These are phyloP conservation scores for Bullera alba DNA, from an alignment of 768 basidiomycete genomes.

Conservation along the genomic window DNA sequence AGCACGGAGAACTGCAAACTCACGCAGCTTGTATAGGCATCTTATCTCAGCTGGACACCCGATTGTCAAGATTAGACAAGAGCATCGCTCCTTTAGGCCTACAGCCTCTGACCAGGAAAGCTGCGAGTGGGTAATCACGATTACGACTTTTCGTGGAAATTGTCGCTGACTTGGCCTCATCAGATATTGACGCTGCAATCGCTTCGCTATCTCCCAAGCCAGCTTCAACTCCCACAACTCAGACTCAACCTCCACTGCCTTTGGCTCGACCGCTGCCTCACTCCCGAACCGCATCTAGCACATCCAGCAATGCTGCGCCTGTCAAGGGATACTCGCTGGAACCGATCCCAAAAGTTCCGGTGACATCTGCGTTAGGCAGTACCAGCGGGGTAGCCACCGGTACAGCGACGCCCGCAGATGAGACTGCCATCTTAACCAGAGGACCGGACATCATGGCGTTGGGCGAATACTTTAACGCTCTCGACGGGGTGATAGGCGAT, in stretches of 20 bases:
- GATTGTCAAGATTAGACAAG: slow-evolving; percentile 41
- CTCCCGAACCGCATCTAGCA: slow-evolving; percentile 3
- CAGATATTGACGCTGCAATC: slow-evolving; percentile 35
- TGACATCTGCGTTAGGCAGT: slow-evolving; percentile 4
- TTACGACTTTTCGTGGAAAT: background rate
- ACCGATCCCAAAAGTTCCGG: slow-evolving; percentile 18
- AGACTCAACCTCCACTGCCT: background rate
- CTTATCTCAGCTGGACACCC: slow-evolving; percentile 37
- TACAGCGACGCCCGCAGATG: slow-evolving; percentile 30
- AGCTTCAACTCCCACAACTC: slow-evolving; percentile 2
- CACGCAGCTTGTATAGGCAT: slow-evolving; percentile 19
- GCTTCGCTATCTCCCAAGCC: slow-evolving; percentile 2
- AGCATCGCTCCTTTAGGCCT: slow-evolving; percentile 43
- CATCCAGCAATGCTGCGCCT: slow-evolving; percentile 1
- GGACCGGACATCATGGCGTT: slow-evolving; percentile 41
- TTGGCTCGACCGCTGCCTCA: background rate
- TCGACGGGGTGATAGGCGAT: slow-evolving; percentile 35
- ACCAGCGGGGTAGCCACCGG: slow-evolving; percentile 1
- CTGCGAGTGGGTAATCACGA: slow-evolving; percentile 31
- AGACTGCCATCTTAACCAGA: slow-evolving; percentile 33
- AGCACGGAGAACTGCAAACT: too few relatives aligned
- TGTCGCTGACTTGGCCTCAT: background rate
- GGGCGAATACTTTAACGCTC: slow-evolving; percentile 34
- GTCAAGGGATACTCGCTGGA: slow-evolving; percentile 24
- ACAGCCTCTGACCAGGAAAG: slow-evolving; percentile 39